Evolutionary conservation across 257 asterid species (phyloP).

Genomic region (Solanum megistacrolobum): DNA sequence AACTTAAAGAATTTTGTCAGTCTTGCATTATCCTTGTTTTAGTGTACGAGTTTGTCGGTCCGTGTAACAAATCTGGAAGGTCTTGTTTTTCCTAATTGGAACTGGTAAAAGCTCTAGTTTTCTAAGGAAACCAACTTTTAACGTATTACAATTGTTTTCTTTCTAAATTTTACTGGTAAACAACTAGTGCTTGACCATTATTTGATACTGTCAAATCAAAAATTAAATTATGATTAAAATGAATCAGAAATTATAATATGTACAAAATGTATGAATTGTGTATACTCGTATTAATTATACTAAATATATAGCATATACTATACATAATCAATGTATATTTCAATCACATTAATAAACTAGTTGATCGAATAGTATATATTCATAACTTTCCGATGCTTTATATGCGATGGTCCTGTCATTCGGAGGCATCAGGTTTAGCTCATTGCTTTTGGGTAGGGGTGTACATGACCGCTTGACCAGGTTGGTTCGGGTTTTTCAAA

Average conservation of each 20-base stretch:
- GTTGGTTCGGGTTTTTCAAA: no score
- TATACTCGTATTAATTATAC: neutral
- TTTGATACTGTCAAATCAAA: neutral
- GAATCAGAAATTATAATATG: no score
- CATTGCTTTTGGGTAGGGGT: neutral
- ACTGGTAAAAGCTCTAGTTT: neutral
- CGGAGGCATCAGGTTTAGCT: neutral
- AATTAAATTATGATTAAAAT: no score
- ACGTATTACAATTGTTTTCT: neutral
- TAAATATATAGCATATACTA: neutral
- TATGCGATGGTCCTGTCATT: neutral
- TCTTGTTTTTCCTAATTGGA: neutral
- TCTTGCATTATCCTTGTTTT: neutral
- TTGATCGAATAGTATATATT: rapidly evolving
- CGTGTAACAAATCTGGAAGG: neutral
- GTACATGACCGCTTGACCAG: no score
- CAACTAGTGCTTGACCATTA: neutral
- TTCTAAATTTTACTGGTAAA: neutral
- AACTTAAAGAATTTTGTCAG: neutral
- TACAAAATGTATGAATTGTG: neutral
- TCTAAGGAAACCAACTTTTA: neutral
- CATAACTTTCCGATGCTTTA: neutral
- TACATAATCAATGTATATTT: no score
- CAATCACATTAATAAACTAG: neutral
- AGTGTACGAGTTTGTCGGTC: neutral